A percentile compares a stretch with the other conserved stretches of the same genome.
Evolutionary conservation across 352 stramenopile species (phyloP).

Genomic region (Phytophthora europaea): DNA sequence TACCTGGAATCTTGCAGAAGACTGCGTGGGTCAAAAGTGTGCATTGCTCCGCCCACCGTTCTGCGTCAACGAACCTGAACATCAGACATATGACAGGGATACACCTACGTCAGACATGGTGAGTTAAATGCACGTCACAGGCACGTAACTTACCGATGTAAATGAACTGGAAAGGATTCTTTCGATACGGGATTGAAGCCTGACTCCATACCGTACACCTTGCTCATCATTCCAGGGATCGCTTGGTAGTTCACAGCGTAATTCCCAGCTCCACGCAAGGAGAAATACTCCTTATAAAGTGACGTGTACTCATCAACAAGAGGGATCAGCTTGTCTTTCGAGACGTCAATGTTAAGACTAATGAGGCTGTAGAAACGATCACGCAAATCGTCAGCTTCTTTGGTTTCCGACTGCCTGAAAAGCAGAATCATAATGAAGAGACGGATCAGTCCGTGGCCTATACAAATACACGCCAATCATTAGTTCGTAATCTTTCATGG

Average conservation of each 20-base stretch:
- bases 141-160: constrained; percentile 41
- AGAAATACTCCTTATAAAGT: constrained; percentile 67
- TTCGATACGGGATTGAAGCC: constrained; percentile 4
- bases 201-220: constrained; percentile 32
- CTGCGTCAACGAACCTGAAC: constrained; percentile 62
- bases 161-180: constrained; percentile 36
- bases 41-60: constrained; percentile 78
- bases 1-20: constrained; percentile 84
- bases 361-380: constrained; percentile 64
- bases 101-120: not conserved
- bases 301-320: constrained; percentile 62
- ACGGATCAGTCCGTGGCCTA: constrained; percentile 65
- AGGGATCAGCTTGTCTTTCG: constrained; percentile 38
- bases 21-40: constrained; percentile 84
- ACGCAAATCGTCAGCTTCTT: constrained; percentile 44
- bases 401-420: constrained; percentile 57
- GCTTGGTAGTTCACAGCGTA: constrained; percentile 41
- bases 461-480: constrained; percentile 11
- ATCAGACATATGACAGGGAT: not conserved
- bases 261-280: constrained; percentile 44
- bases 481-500: not conserved
- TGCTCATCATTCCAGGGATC: constrained; percentile 42
- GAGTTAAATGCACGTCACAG: not conserved
- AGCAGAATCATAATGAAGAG: constrained; percentile 70
- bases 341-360: constrained; percentile 43